Base-by-base conservation (phyloP, 257 asterid genomes). In the Scutellaria baicalensis region DNA sequence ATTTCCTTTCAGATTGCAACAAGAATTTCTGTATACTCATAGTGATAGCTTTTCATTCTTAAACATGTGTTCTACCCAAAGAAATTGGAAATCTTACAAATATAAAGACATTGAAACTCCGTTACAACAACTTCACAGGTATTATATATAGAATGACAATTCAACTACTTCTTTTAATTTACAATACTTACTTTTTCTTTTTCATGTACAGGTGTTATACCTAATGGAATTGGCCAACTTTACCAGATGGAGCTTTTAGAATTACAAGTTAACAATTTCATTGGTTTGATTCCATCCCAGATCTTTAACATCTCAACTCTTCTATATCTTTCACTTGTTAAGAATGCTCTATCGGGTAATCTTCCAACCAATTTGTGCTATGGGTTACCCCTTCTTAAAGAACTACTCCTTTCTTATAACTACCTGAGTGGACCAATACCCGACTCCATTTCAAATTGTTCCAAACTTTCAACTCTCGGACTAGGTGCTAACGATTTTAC, bases 201-300 rank as follows among this genome's bases (percentile, higher is more conserved):
- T n/a, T n/a, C n/a, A n/a, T n/a, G n/a, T n/a, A n/a, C 79, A 78
- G 87, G 88, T 47, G 56, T 18, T 7, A 45, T 79, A 6, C 87
- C 74, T 0, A 11, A 2, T 49, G 77, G 64, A 68, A 20, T 78
- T 18, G 65, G 73, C 8, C 63, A 72, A 40, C 73, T 76, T 63
- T n/a, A 39, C 47, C 64, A 68, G 1, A 38, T 83, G 54, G 45
- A 63, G 59, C 0, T 0, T 0, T 14, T 80, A 21, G 0, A 0
- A 0, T 38, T 70, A 50, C 12, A 1, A 0, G 0, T 0, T 2
- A 80, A 77, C n/a, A n/a, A 5, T 0, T 77, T 73, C 1, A 38
- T 4, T 6, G 84, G 83, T 16, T 8, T 48, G 3, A 74, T 80
- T 3, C 84, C 86, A 14, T 9, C 8, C 0, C 11, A 36, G 11